Percentiles rank a stretch among this genome's conserved stretches.
These are phyloP conservation scores for Talaromyces sp. DNA, from an alignment of 2,329 filamentous ascomycete species.

Conservation along the genomic window DNA sequence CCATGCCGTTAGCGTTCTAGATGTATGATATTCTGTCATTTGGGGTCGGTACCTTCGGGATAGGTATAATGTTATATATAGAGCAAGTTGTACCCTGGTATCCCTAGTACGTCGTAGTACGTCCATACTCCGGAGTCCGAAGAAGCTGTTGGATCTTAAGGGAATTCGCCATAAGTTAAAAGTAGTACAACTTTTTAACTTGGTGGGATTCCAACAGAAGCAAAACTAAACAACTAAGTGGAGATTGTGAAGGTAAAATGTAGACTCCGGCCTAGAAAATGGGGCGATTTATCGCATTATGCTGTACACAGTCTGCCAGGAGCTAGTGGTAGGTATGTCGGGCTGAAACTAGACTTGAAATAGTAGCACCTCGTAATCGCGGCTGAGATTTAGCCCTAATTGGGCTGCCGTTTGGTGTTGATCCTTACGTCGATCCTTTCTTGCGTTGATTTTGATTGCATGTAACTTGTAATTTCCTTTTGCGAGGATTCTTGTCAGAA, in stretches of 20 bases:
- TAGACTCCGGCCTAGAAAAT: background rate
- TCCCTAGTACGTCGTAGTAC: background rate
- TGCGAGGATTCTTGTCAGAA: too few species aligned
- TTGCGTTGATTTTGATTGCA: background rate
- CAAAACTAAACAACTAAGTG: background rate
- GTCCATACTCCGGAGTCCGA: background rate
- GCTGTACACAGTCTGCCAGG: background rate
- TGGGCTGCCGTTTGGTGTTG: background rate
- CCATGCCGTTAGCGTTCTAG: background rate
- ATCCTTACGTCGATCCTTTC: background rate
- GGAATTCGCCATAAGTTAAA: too few species aligned
- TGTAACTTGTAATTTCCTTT: background rate
- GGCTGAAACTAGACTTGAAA: conserved; percentile 1
- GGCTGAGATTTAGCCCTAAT: conserved; percentile 4
- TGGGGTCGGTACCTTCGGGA: background rate
- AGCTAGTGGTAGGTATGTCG: background rate
- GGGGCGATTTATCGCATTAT: background rate
- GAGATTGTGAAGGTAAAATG: background rate
- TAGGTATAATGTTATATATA: background rate
- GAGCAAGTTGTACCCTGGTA: background rate
- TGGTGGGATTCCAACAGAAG: background rate
- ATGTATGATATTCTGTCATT: background rate
- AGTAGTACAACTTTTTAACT: too few species aligned
- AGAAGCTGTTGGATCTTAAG: background rate
- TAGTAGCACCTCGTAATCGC: background rate